phyloP scores from a whole-genome alignment of 805 yeast species.

The Kurtzmaniella fragi region DNA sequence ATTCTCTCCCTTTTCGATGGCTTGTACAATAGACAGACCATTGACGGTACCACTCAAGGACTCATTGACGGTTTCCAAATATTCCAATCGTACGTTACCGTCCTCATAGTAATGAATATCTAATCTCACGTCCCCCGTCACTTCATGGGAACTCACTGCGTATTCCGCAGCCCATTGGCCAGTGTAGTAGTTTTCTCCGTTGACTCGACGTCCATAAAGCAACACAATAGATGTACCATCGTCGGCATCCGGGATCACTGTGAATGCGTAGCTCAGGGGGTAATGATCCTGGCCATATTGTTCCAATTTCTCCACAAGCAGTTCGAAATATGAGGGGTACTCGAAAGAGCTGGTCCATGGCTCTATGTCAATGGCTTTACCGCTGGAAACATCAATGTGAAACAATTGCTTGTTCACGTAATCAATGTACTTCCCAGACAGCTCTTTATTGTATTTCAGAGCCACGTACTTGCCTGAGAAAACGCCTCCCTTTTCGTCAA shows the following conservation, averaged over 20 bases:
- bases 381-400: conserved; percentile 52
- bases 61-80: conserved; percentile 28
- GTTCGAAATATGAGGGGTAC: conserved; percentile 25
- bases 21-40: conserved; percentile 32
- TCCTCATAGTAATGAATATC: conserved; percentile 94
- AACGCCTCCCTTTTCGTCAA: conserved; percentile 24
- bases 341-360: conserved; percentile 16
- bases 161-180: conserved; percentile 84
- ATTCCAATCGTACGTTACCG: conserved; percentile 82
- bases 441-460: conserved; percentile 26
- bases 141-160: conserved; percentile 15
- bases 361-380: conserved; percentile 51
- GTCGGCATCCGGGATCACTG: conserved; percentile 31
- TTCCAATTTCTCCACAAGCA: conserved; percentile 29
- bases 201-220: conserved; percentile 66
- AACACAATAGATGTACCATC: conserved; percentile 29
- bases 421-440: conserved; percentile 49
- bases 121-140: conserved; percentile 54
- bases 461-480: conserved; percentile 28
- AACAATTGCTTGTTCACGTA: conserved; percentile 43
- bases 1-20: conserved; percentile 55
- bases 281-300: conserved; percentile 61
- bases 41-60: conserved; percentile 11
- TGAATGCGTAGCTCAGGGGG: conserved; percentile 49
- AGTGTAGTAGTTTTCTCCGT: conserved; percentile 76